phyloP scores from a whole-genome alignment of 805 yeast species.

The Candida vaughaniae region DNA sequence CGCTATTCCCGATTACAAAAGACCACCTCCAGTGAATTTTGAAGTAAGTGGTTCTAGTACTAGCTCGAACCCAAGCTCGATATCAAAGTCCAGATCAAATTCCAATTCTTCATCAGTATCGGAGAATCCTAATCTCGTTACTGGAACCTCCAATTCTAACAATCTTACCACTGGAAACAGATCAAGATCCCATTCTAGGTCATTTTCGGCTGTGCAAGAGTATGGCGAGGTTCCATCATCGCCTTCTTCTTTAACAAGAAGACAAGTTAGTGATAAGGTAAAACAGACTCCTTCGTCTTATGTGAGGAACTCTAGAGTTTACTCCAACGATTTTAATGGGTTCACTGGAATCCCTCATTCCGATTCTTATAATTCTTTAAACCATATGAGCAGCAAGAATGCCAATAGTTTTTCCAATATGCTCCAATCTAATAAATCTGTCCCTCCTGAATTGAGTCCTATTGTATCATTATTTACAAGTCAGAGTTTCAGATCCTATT shows the following conservation, averaged over 20 bases:
- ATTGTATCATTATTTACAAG: constrained; percentile 67
- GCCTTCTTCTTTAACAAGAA: constrained; percentile 13
- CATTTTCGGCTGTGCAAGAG: constrained; percentile 1
- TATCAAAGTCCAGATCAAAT: constrained; percentile 8
- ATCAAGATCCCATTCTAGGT: constrained; percentile 8
- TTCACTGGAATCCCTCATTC: constrained; percentile 1
- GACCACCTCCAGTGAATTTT: constrained; percentile 7
- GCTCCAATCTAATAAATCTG: constrained; percentile 10
- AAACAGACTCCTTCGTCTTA: constrained; percentile 33
- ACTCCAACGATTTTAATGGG: constrained; percentile 17
- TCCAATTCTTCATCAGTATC: constrained; percentile 2
- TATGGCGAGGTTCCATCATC: constrained; percentile 11
- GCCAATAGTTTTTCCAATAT: constrained; percentile 9
- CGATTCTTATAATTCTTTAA: constrained; percentile 9
- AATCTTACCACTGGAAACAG: background rate
- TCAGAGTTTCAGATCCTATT: constrained; percentile 66
- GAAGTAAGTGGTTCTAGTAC: constrained; percentile 5
- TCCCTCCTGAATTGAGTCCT: constrained; percentile 70
- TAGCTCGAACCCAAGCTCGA: constrained; percentile 6
- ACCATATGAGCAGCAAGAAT: constrained; percentile 6
- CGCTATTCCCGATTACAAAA: constrained; percentile 7
- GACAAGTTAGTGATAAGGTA: constrained; percentile 28
- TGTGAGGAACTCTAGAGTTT: constrained; percentile 32
- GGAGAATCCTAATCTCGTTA: constrained; percentile 1
- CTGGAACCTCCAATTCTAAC: background rate